phyloP scores from a whole-genome alignment of 2,329 filamentous ascomycete genomes.

The Pseudogymnoascus sp. region DNA sequence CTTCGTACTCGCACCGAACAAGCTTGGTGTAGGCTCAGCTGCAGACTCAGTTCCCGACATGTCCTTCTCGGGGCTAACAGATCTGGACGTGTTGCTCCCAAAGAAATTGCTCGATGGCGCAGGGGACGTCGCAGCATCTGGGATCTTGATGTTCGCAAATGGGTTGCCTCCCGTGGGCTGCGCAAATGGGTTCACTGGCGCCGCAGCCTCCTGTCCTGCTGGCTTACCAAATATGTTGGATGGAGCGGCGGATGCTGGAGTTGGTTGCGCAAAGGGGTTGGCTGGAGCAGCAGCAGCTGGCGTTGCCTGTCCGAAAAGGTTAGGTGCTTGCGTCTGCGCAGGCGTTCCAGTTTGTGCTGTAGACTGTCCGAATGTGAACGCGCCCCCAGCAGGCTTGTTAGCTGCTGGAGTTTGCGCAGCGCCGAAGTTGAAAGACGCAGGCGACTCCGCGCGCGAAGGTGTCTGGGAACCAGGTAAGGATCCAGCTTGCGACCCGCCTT shows the following conservation, averaged over 20 bases:
- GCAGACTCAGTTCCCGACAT: constrained; percentile 1
- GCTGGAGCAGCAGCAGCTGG: not conserved
- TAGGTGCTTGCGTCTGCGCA: constrained; percentile 1
- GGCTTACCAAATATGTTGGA: constrained; percentile 7
- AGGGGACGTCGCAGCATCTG: not conserved
- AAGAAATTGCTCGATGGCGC: constrained; percentile 4
- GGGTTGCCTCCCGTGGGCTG: not conserved
- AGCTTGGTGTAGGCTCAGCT: not conserved
- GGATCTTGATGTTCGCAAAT: not conserved
- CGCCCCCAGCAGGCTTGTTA: not conserved
- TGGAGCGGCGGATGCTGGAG: not conserved
- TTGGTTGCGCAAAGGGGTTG: not conserved
- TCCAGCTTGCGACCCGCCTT: not conserved
- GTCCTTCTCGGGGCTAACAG: constrained; percentile 6
- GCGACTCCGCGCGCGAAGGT: not conserved
- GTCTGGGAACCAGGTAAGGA: not conserved
- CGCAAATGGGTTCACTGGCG: not conserved
- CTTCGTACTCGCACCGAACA: not conserved
- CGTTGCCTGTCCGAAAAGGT: not conserved
- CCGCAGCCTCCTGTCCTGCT: not conserved
- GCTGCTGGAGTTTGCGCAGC: not conserved
- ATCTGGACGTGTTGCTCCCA: not conserved
- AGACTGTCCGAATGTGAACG: not conserved
- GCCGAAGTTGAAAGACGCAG: constrained; percentile 1
- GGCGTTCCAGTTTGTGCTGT: not conserved